A percentile compares a stretch with the other conserved stretches of the same genome.
Evolutionary conservation across 768 basidiomycete species (phyloP).

Genomic region (Lactarius hengduanensis): DNA sequence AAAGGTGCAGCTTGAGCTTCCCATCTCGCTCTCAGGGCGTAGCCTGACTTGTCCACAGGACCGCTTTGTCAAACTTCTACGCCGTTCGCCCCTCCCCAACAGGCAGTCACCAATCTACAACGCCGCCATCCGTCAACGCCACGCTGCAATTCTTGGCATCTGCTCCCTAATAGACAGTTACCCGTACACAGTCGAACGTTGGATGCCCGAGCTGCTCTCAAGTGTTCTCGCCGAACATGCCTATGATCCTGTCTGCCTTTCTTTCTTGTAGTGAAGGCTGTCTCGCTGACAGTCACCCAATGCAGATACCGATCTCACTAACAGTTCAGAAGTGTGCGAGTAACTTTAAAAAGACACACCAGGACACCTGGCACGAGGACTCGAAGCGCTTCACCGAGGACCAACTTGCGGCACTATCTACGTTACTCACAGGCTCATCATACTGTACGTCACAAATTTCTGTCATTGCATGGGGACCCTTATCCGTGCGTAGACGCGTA

Average conservation of each 20-base stretch:
- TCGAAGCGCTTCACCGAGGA: constrained; percentile 83
- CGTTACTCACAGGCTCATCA: constrained; percentile 81
- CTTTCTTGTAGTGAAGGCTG: neutral
- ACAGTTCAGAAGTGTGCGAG: constrained; percentile 79
- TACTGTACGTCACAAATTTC: constrained; percentile 54
- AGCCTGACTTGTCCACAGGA: constrained; percentile 46
- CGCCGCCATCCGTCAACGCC: constrained; percentile 69
- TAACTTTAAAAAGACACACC: constrained; percentile 78
- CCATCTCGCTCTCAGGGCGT: constrained; percentile 33
- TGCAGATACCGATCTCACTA: constrained; percentile 76
- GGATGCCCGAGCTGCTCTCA: constrained; percentile 85
- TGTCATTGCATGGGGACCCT: neutral
- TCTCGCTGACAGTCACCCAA: constrained; percentile 23
- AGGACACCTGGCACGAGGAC: constrained; percentile 91
- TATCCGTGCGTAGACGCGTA: constrained; percentile 29
- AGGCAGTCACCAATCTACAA: constrained; percentile 67
- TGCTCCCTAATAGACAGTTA: constrained; percentile 92
- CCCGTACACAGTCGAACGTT: constrained; percentile 93
- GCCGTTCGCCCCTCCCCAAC: constrained; percentile 62
- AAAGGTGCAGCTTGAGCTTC: constrained; percentile 46
- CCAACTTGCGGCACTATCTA: constrained; percentile 76
- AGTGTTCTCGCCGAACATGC: constrained; percentile 78
- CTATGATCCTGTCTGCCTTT: constrained; percentile 65
- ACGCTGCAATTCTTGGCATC: constrained; percentile 92
- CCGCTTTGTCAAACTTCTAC: constrained; percentile 75